Evolutionary conservation across 1,139 yeast genomes (phyloP).

Genomic region (Arxiozyma telluris): DNA sequence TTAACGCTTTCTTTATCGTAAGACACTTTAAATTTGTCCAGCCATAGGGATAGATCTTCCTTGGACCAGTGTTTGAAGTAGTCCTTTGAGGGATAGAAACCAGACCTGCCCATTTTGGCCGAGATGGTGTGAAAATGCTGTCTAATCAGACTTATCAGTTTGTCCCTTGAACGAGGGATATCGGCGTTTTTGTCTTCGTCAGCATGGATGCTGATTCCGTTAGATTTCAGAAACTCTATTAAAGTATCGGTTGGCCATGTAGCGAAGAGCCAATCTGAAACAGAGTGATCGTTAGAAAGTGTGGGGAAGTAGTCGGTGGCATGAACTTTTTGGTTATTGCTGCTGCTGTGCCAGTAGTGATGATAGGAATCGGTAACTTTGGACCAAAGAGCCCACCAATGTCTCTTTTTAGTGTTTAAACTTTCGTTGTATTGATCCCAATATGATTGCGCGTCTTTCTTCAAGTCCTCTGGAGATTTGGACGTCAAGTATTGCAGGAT

Average conservation of each 20-base stretch:
- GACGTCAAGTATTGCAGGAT: conserved; percentile 16
- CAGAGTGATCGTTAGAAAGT: background rate
- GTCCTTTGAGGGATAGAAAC: conserved; percentile 44
- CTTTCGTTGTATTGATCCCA: conserved; percentile 28
- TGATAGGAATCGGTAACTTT: too few relatives aligned
- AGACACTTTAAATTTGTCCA: conserved; percentile 38
- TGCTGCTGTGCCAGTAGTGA: too few relatives aligned
- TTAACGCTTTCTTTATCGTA: conserved; percentile 32
- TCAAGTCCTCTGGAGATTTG: conserved; percentile 30
- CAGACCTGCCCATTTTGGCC: conserved; percentile 33
- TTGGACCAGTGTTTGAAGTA: conserved; percentile 41
- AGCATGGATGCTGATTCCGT: conserved; percentile 26
- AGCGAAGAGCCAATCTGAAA: conserved; percentile 39
- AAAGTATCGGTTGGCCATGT: conserved; percentile 40
- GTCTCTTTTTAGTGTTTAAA: conserved; percentile 8
- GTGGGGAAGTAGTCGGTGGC: conserved; percentile 3
- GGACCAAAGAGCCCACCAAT: conserved; percentile 27
- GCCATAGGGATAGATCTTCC: conserved; percentile 40
- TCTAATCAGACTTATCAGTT: conserved; percentile 35
- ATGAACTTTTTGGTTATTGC: background rate
- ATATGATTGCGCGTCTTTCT: conserved; percentile 32
- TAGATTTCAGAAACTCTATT: conserved; percentile 32
- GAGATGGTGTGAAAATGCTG: conserved; percentile 35
- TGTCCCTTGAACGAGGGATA: conserved; percentile 22
- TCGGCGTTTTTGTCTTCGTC: conserved; percentile 27